These are phyloP conservation scores for Xylariaceae sp. DNA, from an alignment of 2,329 filamentous ascomycete species.

Conservation along the genomic window DNA sequence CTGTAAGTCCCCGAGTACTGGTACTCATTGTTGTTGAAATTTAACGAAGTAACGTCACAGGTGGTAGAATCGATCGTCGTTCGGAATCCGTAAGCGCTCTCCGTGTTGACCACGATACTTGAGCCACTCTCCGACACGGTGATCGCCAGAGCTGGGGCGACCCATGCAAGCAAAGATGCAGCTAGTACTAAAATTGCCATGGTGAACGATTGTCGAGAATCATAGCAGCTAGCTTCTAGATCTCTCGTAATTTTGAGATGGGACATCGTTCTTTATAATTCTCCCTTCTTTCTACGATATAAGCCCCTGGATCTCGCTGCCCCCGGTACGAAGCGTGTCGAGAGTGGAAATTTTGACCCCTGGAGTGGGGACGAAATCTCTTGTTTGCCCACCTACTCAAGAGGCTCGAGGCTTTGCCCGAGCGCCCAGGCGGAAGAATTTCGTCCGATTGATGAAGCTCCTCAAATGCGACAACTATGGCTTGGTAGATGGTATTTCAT, in stretches of 20 bases:
- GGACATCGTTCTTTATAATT: not conserved
- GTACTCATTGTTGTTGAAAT: constrained; percentile 41
- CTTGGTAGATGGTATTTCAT: too few species aligned
- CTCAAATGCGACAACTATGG: too few species aligned
- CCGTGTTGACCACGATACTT: constrained; percentile 21
- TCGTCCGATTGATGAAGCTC: too few species aligned
- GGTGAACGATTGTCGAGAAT: not conserved
- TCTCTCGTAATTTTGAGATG: not conserved
- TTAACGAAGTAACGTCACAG: constrained; percentile 48
- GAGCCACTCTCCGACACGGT: constrained; percentile 14
- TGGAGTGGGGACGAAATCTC: constrained; percentile 1
- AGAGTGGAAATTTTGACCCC: not conserved
- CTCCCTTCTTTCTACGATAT: too few species aligned
- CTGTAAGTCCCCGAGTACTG: constrained; percentile 39
- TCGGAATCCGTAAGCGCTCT: constrained; percentile 19
- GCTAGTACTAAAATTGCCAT: not conserved
- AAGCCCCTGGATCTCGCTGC: not conserved
- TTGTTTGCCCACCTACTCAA: not conserved
- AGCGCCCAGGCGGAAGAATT: too few species aligned
- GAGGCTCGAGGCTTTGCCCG: too few species aligned
- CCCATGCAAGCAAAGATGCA: constrained; percentile 12
- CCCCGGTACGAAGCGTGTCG: not conserved
- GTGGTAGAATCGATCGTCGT: constrained; percentile 25
- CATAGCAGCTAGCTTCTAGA: not conserved
- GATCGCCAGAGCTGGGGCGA: constrained; percentile 16